Base-by-base conservation (phyloP, 2,329 filamentous ascomycete genomes). In the Neocucurbitaria cava region DNA sequence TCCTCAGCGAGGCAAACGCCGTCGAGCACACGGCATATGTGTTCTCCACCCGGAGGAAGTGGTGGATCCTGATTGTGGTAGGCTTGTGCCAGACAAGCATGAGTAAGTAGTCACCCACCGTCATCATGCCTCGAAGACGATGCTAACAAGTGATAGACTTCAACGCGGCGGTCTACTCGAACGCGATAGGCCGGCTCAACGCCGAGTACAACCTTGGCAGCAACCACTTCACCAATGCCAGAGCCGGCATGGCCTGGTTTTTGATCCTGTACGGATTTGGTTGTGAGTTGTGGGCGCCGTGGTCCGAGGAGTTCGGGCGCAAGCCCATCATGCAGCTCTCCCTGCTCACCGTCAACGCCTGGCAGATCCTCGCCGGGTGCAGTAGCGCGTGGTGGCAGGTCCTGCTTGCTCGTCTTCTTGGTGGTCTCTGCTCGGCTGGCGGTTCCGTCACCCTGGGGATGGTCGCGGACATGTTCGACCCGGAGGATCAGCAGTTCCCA, bases 251-350 rank as follows among this genome's bases (percentile, higher is more conserved):
- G 63, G 87, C 89, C 78, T 86, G 92, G 61, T 95, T 93, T 77
- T 77, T 95, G 41, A 83, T 95, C 39, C 73, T 87, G 1, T 95
- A 95, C 70, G 91, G 90, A 26, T 92, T 95, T 69, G 91, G 91
- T 21, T 95, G 91, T 71, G 91, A 95, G 73, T 81, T 94, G 0
- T 95, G 91, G 91, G 91, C 91, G 0, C 91, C 28, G 63, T 83
- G 90, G 89, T 89, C 86, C 33, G 91, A 95, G 72, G 91, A 95
- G 67, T 81, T 92, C 51, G 91, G 91, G 17, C 87, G 91, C 41
- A 89, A 86, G 78, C 86, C 85, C 1, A 83, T 95, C 47, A 82
- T 95, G 44, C 91, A 94, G 78, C 72, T 82, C 8, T 90, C 87
- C 9, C 78, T 95, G 38, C 82, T 87, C 54, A 78, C 93, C 3